phyloP scores from a whole-genome alignment of 208 protist genomes.

The Acanthamoeba lugdunensis region DNA sequence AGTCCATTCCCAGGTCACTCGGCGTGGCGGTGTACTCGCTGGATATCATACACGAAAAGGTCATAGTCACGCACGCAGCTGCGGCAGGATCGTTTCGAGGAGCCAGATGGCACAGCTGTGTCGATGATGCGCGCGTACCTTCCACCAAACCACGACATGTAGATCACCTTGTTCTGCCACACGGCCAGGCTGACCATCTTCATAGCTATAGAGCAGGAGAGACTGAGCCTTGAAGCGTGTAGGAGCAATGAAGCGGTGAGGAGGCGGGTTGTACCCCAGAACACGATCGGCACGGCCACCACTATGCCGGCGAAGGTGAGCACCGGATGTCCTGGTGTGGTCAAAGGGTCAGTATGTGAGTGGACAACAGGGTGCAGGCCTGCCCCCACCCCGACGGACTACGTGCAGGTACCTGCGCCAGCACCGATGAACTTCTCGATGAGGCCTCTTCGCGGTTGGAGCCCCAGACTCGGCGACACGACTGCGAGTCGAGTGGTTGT shows the following conservation, averaged over 20 bases:
- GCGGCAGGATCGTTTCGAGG: background rate
- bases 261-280: conserved; percentile 1
- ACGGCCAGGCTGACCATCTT: conserved; percentile 35
- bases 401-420: background rate
- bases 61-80: background rate
- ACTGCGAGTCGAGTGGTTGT: no score
- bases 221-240: no score
- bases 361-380: background rate
- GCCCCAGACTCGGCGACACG: no score
- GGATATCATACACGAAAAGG: no score
- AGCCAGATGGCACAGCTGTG: background rate
- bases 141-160: conserved; percentile 66
- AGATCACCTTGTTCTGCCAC: conserved; percentile 70
- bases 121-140: background rate
- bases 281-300: conserved; percentile 41
- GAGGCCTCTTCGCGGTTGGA: background rate
- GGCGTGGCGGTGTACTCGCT: conserved; percentile 15
- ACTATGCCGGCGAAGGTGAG: conserved; percentile 27
- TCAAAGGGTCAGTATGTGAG: background rate
- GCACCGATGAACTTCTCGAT: conserved; percentile 31
- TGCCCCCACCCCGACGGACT: background rate
- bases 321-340: conserved; percentile 46
- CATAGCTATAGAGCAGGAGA: background rate
- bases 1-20: conserved; percentile 50
- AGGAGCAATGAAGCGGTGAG: background rate